Evolutionary conservation across 805 yeast genomes (phyloP), one percentile per base, ranked within the genome.

Genomic region (Metschnikowia kofuensis): DNA sequence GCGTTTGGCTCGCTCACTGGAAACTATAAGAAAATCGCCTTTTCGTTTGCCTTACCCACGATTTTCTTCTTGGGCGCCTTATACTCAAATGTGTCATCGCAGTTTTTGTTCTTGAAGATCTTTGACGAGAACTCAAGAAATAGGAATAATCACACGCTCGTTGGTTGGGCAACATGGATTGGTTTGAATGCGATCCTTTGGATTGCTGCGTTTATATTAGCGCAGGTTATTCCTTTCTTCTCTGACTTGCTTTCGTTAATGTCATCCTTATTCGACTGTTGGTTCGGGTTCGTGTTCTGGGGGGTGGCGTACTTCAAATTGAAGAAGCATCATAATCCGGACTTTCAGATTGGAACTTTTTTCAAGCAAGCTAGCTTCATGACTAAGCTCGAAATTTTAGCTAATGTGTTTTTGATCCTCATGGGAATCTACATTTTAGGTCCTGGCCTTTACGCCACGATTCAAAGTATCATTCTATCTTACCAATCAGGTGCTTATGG

Each of bases 261-360:
- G 84, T 76, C 80, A 12, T 80, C 86, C 2, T 65, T 82, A 44
- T 81, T 81, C 57, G 85, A 81, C 61, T 80, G 85, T 60, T 82
- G 84, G 83, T 82, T 81, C 54, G 85, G 85, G 0, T 81, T 79
- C 55, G 78, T 80, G 7, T 81, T 80, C 55, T 81, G 85, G 85
- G 79, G 83, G 13, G 74, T 78, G 30, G 85, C 85, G 0, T 81
- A 62, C 61, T 72, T 78, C 59, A 71, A 75, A 55, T 64, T 79
- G 54, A 70, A 69, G 52, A 64, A 66, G 44, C 49, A 55, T 16
- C 37, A 48, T 26, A 29, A 47, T 42, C 53, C 55, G 6, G 43
- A 45, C 38, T 53, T 49, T 39, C 63, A 58, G 30, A 51, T 58
- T 30, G 56, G 62, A 44, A 48, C 54, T 13, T 58, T 73, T 37